Evolutionary conservation across 2,329 filamentous ascomycete genomes (phyloP).

Genomic region (Clarireedia sp.): DNA sequence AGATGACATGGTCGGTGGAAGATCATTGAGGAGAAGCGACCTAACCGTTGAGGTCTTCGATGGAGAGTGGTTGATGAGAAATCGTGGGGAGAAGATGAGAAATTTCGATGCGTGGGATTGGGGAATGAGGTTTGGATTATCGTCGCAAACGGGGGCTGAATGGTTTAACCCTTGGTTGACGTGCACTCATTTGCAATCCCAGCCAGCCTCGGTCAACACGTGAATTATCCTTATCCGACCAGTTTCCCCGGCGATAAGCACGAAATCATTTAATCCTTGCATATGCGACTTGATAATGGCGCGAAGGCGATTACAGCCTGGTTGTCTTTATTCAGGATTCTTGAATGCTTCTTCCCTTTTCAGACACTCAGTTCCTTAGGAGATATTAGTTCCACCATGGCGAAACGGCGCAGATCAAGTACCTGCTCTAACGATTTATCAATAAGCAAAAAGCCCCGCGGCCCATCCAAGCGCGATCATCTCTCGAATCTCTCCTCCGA

Average conservation of each 20-base stretch:
- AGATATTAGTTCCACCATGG: neutral
- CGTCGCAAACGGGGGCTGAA: conserved; percentile 2
- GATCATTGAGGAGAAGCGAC: conserved; percentile 1
- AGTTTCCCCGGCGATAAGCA: neutral
- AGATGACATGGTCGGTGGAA: conserved; percentile 5
- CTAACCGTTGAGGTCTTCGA: neutral
- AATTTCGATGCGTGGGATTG: neutral
- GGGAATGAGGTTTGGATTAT: neutral
- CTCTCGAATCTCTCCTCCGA: conserved; percentile 78
- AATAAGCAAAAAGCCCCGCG: conserved; percentile 17
- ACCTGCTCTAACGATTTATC: neutral
- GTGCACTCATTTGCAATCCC: conserved; percentile 1
- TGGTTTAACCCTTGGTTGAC: neutral
- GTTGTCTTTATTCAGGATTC: neutral
- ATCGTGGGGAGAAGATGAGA: neutral
- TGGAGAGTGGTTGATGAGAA: neutral
- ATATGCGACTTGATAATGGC: neutral
- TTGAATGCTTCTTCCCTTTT: neutral
- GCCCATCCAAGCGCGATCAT: conserved; percentile 40
- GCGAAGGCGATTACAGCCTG: neutral
- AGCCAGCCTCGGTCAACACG: conserved; percentile 11
- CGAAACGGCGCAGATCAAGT: conserved; percentile 23
- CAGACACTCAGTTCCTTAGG: neutral
- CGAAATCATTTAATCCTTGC: neutral
- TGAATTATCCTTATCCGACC: neutral